phyloP scores from a whole-genome alignment of 208 protist species.

The Trypanosomatidae sp. region DNA sequence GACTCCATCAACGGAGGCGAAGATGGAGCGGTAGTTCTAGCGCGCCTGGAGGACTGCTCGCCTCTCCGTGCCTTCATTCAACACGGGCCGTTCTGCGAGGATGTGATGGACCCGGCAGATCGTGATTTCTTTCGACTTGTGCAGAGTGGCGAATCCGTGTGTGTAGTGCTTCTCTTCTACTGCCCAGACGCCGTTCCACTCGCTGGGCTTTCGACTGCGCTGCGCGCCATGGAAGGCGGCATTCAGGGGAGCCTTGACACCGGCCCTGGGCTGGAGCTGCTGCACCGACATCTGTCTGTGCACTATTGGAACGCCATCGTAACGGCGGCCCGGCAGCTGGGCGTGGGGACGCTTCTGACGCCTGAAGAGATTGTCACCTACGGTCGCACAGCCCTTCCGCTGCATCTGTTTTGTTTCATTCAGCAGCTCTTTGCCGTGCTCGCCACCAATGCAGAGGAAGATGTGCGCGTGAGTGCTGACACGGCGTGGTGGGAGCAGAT shows the following conservation, averaged over 20 bases:
- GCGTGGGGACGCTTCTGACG: slow-evolving; percentile 41
- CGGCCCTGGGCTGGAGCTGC: background rate
- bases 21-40: background rate
- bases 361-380: slow-evolving; percentile 52
- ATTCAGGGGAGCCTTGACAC: background rate
- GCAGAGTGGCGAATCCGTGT: slow-evolving; percentile 41
- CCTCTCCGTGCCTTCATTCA: slow-evolving; percentile 13
- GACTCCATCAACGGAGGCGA: slow-evolving; percentile 1
- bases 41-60: background rate
- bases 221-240: background rate
- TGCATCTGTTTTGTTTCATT: slow-evolving; percentile 69
- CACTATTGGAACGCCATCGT: slow-evolving; percentile 35
- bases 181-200: slow-evolving; percentile 45
- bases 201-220: slow-evolving; percentile 8
- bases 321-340: slow-evolving; percentile 26
- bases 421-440: slow-evolving; percentile 75
- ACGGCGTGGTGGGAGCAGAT: slow-evolving; percentile 30
- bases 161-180: slow-evolving; percentile 58
- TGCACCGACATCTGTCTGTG: slow-evolving; percentile 17
- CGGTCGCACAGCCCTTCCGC: slow-evolving; percentile 47
- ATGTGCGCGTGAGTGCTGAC: slow-evolving; percentile 34
- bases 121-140: slow-evolving; percentile 31
- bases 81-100: slow-evolving; percentile 19
- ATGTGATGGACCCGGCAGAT: slow-evolving; percentile 23
- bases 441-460: slow-evolving; percentile 67